These are phyloP conservation scores for Hypoxylon fragiforme DNA, from an alignment of 495 filamentous ascomycete species.

Conservation along the genomic window DNA sequence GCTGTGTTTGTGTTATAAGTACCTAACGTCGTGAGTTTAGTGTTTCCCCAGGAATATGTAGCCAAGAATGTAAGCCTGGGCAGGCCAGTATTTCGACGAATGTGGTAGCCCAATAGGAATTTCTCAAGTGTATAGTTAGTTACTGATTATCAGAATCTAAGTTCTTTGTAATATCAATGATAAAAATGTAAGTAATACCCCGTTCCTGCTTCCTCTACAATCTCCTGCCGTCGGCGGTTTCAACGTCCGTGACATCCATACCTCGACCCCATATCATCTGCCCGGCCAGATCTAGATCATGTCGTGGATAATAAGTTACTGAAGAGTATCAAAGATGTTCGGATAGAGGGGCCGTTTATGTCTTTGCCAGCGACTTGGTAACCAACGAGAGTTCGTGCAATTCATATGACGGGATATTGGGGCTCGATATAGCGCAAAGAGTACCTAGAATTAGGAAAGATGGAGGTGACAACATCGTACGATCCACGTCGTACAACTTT, in stretches of 20 bases:
- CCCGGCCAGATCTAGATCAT: no score
- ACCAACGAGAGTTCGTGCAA: conserved; percentile 16
- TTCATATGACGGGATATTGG: conserved; percentile 8
- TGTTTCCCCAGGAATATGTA: background rate
- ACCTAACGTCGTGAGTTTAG: background rate
- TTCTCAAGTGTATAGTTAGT: background rate
- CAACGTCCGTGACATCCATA: no score
- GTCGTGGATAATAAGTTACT: no score
- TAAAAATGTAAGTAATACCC: background rate
- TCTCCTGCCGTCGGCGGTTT: background rate
- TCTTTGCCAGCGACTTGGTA: background rate
- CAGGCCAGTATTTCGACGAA: background rate
- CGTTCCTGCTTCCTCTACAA: background rate
- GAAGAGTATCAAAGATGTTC: no score
- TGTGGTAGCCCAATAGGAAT: background rate
- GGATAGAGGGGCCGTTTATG: no score
- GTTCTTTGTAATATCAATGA: background rate
- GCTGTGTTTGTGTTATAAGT: background rate
- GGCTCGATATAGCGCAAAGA: background rate
- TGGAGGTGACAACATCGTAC: conserved; percentile 4
- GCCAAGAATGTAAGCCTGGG: background rate
- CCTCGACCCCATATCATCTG: no score
- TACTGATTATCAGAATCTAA: background rate
- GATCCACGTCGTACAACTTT: conserved; percentile 14
- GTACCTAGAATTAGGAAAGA: background rate